Evolutionary conservation across 805 yeast genomes (phyloP), one percentile per base, ranked within the genome.

Genomic region (Kazachstania bromeliacearum): DNA sequence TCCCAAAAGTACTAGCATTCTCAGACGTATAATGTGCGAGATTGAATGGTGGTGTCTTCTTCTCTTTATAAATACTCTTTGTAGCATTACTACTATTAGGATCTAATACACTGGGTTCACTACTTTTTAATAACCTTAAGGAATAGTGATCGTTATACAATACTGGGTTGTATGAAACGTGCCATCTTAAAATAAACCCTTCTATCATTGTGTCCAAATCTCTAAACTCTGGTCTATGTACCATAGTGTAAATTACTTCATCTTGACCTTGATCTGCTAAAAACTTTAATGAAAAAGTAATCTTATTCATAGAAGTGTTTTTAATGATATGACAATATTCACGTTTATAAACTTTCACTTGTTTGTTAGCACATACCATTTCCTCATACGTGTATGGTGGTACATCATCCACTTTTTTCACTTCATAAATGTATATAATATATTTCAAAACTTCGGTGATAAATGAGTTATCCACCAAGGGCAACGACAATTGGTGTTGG

Each of bases 261-360:
- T 16, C 16, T 4, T 24, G 22, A 10, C 17, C 32, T n/a, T 22
- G 23, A 14, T n/a, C n/a, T n/a, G n/a, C n/a, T n/a, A n/a, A n/a
- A n/a, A 42, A 39, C 4, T 24, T 20, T 9, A 42, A 34, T 12
- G 33, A 31, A 21, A 35, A 39, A 9, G 35, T 40, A 9, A 30
- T 27, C 15, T 32, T 28, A 9, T 18, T 26, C 14, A 34, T 22
- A 3, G 20, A 18, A 6, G 15, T 13, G 7, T 28, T 22, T 10
- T 33, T 39, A 16, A 39, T 37, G 14, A 45, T 35, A 21, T 45
- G 39, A 21, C 45, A 42, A 14, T 35, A 45, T 7, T 42, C 38
- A 10, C 38, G 26, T 25, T 41, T 43, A 21, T 38, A 43, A 3
- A 46, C 24, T 13, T 37, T 33, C 17, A 39, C 26, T 9, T 22